Evolutionary conservation across 148 eudicot species (phyloP), one percentile per base, ranked within the genome.

Genomic region (Hydrangea macrophylla): DNA sequence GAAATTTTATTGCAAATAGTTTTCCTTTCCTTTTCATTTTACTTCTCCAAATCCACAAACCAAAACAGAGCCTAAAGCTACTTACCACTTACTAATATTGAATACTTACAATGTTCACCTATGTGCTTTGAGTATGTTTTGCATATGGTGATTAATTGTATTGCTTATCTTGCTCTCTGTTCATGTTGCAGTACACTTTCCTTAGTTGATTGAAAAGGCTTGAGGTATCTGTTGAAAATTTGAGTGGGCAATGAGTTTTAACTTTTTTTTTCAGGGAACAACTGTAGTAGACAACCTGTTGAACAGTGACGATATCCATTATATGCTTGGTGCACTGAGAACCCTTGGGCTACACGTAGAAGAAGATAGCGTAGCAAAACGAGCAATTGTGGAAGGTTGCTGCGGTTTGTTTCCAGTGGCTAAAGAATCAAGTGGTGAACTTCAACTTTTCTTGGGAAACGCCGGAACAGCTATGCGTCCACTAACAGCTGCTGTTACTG

Each of bases 391-490:
- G 33, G 96, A 86, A 82, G 97, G 99, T 78, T 90, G 86, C 68
- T 85, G 93, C 66, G 97, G 99, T 67, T 61, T 75, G 24, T 94
- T 94, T 77, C 99, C 97, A 55, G 92, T 73, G 15, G 95, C 91
- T 36, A 85, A 80, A 80, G 91, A 81, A 61, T 65, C 88, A 62
- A 80, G 37, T 30, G 83, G 69, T 39, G 96, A 90, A 68, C 68
- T 94, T 78, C 81, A 88, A 71, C 92, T 93, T 68, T 93, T 93
- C 83, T 86, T 90, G 59, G 98, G 98, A 64, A 93, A 94, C 84
- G 97, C 98, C 11, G 98, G 98, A 78, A 94, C 97, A 42, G 98
- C 98, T 13, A 94, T 94, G 98, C 90, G 98, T 25, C 98, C 97
- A 26, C 80, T 94, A 76, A 90, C 98, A 51, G 98, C 98, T 76